phyloP scores from a whole-genome alignment of 2,329 filamentous ascomycete species.

The Triangularia setosa region DNA sequence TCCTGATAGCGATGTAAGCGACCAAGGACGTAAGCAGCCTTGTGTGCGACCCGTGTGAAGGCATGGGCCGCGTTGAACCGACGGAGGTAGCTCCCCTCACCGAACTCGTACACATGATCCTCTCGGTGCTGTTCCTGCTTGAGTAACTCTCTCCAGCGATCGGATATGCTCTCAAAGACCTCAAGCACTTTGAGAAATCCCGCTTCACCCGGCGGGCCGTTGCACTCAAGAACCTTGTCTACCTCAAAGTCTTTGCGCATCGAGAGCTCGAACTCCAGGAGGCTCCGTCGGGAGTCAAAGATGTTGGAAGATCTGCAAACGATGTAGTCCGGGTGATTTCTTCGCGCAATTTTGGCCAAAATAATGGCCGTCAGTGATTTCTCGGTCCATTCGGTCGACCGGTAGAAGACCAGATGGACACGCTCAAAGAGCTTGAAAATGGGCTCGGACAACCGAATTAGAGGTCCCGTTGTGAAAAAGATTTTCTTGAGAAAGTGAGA shows the following conservation, averaged over 20 bases:
- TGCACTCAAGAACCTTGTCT: slow-evolving; percentile 78
- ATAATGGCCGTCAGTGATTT: slow-evolving; percentile 95
- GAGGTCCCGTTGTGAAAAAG: slow-evolving; percentile 71
- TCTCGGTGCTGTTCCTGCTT: slow-evolving; percentile 75
- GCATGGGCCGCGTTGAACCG: slow-evolving; percentile 89
- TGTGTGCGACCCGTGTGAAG: slow-evolving; percentile 90
- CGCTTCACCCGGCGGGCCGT: slow-evolving; percentile 62
- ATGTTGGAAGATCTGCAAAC: slow-evolving; percentile 88
- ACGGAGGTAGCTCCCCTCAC: slow-evolving; percentile 83
- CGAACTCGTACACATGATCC: slow-evolving; percentile 69
- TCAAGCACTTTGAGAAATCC: slow-evolving; percentile 65
- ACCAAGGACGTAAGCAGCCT: slow-evolving; percentile 73
- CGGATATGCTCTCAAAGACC: slow-evolving; percentile 70
- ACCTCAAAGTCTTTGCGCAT: slow-evolving; percentile 77
- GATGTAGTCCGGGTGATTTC: slow-evolving; percentile 86
- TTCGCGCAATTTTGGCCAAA: slow-evolving; percentile 79
- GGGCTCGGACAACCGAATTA: slow-evolving; percentile 71
- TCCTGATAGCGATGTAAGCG: slow-evolving; percentile 75
- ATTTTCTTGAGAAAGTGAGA: slow-evolving; percentile 75
- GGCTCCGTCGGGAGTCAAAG: slow-evolving; percentile 67
- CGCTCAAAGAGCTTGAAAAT: slow-evolving; percentile 83
- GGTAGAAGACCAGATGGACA: slow-evolving; percentile 92
- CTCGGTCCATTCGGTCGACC: slow-evolving; percentile 95
- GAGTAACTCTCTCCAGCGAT: slow-evolving; percentile 73
- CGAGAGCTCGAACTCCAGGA: slow-evolving; percentile 87